Evolutionary conservation across 139 green algal genomes (phyloP), one percentile per base, ranked within the genome.

Genomic region (Desmodesmus armatus): DNA sequence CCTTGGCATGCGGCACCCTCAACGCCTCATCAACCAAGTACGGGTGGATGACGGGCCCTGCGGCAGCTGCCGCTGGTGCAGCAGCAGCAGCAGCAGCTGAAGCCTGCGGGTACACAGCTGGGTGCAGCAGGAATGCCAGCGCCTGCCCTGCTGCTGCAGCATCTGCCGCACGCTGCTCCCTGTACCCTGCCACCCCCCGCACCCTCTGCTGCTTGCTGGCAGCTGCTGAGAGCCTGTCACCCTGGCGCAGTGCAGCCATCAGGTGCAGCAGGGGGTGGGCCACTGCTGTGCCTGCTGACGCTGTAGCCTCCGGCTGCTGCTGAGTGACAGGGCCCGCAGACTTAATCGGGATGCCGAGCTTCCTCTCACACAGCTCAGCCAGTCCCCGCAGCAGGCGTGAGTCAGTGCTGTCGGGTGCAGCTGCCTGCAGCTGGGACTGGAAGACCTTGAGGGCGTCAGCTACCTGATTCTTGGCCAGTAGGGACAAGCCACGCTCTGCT

Each of bases 81-180:
- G 63, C 63, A 43, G 63, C 2, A 72, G 15, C 3, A 27, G 31
- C 31, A 41, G 29, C 63, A 69, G 60, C 17, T 9, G 25, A 15
- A 69, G 60, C 9, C 17, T 43, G 27, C 15, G 29, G 6, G 3
- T 29, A 23, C 11, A 13, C 25, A 3, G n/a, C 31, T 3, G 88
- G 88, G 81, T 91, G 88, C 44, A 91, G 84, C 67, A 91, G 75
- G 75, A 69, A 88, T 11, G 88, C 88, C 15, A 91, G 44, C 0
- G 80, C 84, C 7, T 83, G 5, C 53, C 66, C 49, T 67, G 66
- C 63, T 55, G 72, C 63, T 73, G 25, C 60, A 39, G 67, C 83
- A 78, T 23, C 63, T 66, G 77, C 70, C n/a, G 21, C 15, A 33
- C 31, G n/a, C 23, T 72, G 63, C 21, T 41, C 19, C 31, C 63